Evolutionary conservation across 2,329 filamentous ascomycete genomes (phyloP), one percentile per base, ranked within the genome.

Genomic region (Aspergillus vadensis): DNA sequence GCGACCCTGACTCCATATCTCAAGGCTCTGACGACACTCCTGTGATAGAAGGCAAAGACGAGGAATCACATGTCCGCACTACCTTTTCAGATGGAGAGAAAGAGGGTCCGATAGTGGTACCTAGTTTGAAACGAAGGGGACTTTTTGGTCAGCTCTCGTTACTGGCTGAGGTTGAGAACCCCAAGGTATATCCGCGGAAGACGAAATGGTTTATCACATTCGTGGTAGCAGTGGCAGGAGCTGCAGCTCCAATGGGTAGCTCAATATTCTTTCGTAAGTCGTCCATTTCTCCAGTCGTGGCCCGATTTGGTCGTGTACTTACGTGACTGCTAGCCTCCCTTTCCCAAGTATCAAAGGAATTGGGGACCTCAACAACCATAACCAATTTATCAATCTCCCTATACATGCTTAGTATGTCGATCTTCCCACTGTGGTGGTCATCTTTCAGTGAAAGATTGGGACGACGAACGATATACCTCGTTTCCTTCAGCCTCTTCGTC

Each of bases 341-440:
- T 2, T 79, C 83, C 1, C 80, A 88, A 44, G 85, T 95, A 59
- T 79, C 87, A 0, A 69, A 70, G 4, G 86, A 90, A 21, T 80
- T 95, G 47, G 65, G 88, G 65, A 82, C 87, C 12, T 83, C 84
- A 0, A 76, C 85, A 14, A 89, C 90, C 1, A 78, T 91, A 15
- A 86, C 88, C 58, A 96, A 95, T 73, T 71, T 95, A 59, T 88
- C 88, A 0, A 85, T 95, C 0, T 89, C 91, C 0, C 76, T 94
- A 59, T 95, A 93, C 73, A 92, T 95, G 90, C 81, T 95, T 4
- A 81, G 85, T 67, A 91, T 95, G 90, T 86, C 87, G 58, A 91
- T 95, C 48, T 94, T 92, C 66, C 91, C 91, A 0, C 81, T 96
- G 0, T 95, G 91, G 91, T 95, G 90, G 90, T 91, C 89, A 1